Evolutionary conservation across 2,329 filamentous ascomycete species (phyloP).

Genomic region (Talaromyces sp.): DNA sequence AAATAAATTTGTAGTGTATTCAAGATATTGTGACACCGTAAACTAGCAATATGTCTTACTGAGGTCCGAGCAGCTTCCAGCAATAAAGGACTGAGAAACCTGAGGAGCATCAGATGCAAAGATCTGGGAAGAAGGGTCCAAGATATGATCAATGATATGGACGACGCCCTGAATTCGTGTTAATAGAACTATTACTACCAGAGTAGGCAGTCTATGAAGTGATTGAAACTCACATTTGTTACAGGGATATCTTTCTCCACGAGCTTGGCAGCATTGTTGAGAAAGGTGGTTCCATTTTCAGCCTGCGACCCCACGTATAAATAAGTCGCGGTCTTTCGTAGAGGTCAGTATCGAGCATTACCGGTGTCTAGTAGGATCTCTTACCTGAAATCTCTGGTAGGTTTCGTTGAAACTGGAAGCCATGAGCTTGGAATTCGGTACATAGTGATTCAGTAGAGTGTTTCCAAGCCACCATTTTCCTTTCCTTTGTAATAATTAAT

Average conservation of each 20-base stretch:
- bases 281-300: too few relatives aligned
- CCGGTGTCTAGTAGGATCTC: too few relatives aligned
- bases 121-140: neutral
- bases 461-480: slow-evolving; percentile 5
- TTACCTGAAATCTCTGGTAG: too few relatives aligned
- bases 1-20: too few relatives aligned
- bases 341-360: neutral
- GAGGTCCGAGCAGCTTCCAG: neutral
- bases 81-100: neutral
- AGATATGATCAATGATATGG: neutral
- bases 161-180: neutral
- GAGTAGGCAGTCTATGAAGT: too few relatives aligned
- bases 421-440: neutral
- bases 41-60: neutral
- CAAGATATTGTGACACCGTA: too few relatives aligned
- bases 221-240: neutral
- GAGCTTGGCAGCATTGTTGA: neutral
- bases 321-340: neutral
- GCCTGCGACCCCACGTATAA: neutral
- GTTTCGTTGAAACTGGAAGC: neutral
- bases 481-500: too few relatives aligned
- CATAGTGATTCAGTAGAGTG: neutral
- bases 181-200: too few relatives aligned
- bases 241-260: neutral
- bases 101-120: neutral